These are phyloP conservation scores for Pyrus hybrid DNA, from an alignment of 331 rosid species.

Conservation along the genomic window DNA sequence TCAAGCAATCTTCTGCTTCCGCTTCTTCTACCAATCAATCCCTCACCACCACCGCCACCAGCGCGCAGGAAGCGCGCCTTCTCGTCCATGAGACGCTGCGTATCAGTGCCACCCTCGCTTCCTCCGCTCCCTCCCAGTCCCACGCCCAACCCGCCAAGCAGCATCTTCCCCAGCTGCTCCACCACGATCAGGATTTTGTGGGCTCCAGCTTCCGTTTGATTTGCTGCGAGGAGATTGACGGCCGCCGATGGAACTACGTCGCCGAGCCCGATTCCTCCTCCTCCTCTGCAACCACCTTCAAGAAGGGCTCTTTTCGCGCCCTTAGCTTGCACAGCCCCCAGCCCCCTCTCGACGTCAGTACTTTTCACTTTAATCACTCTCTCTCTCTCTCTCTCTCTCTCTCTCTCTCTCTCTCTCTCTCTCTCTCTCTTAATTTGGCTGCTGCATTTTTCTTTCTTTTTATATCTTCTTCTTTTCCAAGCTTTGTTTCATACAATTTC, in stretches of 20 bases:
- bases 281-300: slow-evolving; percentile 30
- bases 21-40: slow-evolving; percentile 18
- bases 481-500: not conserved
- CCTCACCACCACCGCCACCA: slow-evolving; percentile 27
- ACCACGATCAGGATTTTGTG: slow-evolving; percentile 25
- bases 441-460: not conserved
- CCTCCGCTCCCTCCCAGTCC: slow-evolving; percentile 20
- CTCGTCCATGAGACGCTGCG: slow-evolving; percentile 43
- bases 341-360: slow-evolving; percentile 55
- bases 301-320: slow-evolving; percentile 57
- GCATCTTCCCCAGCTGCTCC: not conserved
- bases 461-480: not conserved
- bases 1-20: slow-evolving; percentile 28
- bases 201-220: slow-evolving; percentile 44
- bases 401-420: not conserved
- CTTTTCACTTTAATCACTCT: not conserved
- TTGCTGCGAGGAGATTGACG: slow-evolving; percentile 84
- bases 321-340: slow-evolving; percentile 55
- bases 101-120: slow-evolving; percentile 49
- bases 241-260: slow-evolving; percentile 72
- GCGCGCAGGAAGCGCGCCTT: slow-evolving; percentile 49
- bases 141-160: not conserved
- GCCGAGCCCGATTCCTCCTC: slow-evolving; percentile 42
- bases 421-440: not conserved
- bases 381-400: not conserved